Percentiles rank a stretch among this genome's conserved stretches.
phyloP scores from a whole-genome alignment of 148 eudicot genomes.

The Chenopodium album region DNA sequence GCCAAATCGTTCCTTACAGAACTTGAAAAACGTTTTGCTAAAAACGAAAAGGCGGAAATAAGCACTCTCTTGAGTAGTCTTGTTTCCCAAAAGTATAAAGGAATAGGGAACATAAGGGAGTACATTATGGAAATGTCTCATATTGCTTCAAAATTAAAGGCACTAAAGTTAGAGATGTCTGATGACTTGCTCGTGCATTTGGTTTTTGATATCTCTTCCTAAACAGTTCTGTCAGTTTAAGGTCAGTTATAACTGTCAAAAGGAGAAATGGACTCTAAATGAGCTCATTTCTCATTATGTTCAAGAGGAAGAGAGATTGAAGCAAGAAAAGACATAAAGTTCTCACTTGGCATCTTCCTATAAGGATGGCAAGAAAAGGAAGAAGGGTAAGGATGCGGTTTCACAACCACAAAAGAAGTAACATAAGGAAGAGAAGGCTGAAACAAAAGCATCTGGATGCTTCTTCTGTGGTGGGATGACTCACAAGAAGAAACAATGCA shows the following conservation, averaged over 20 bases:
- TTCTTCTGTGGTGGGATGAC: not conserved
- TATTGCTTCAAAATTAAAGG: not conserved
- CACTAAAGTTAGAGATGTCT: conserved; percentile 5
- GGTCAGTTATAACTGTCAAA: not conserved
- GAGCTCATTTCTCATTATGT: conserved; percentile 10
- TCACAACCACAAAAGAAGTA: no score
- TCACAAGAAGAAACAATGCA: not conserved
- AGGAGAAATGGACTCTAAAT: conserved; percentile 12
- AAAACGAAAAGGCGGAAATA: no score
- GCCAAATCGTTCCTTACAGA: no score
- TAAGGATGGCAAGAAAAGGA: no score
- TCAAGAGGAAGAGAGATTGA: not conserved
- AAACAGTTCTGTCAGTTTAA: not conserved
- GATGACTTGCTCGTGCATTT: conserved; percentile 6
- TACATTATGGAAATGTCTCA: not conserved
- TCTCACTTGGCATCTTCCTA: not conserved
- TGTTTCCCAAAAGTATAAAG: no score
- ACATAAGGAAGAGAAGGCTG: no score
- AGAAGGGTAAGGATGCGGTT: no score
- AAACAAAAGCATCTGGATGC: no score
- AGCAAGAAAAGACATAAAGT: not conserved
- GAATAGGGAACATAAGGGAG: no score
- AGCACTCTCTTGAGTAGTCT: no score
- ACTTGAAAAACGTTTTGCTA: no score
- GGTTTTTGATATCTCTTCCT: conserved; percentile 4